Conservation (phyloP, 2,329 filamentous ascomycete genomes). For the Hymenoscyphus scutula region DNA sequence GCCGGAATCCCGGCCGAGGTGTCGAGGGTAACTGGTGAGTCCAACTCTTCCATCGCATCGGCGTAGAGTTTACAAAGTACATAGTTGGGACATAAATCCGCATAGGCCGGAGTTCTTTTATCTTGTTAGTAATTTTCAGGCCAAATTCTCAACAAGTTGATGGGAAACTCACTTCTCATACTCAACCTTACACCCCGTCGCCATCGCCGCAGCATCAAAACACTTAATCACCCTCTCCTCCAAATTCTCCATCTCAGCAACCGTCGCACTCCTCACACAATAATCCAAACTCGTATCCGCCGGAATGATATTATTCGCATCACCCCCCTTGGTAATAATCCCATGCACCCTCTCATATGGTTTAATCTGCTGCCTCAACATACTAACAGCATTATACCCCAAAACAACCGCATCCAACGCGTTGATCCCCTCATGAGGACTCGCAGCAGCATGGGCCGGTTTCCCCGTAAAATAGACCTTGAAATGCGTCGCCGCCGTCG, state of each 20-base stretch:
- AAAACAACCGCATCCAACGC: constrained; percentile 41
- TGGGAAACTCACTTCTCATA: constrained; percentile 35
- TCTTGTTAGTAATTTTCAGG: not conserved
- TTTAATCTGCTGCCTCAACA: constrained; percentile 36
- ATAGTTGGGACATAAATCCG: constrained; percentile 24
- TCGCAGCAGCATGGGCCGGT: constrained; percentile 40
- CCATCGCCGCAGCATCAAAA: constrained; percentile 29
- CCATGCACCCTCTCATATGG: constrained; percentile 38
- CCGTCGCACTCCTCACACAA: constrained; percentile 22
- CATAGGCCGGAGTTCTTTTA: constrained; percentile 24
- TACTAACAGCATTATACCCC: constrained; percentile 37
- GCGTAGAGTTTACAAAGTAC: constrained; percentile 23
- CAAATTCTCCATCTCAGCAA: constrained; percentile 20
- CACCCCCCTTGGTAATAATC: constrained; percentile 40
- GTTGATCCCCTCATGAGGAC: constrained; percentile 41
- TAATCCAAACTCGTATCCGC: constrained; percentile 22
- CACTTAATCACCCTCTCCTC: constrained; percentile 25
- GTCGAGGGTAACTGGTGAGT: constrained; percentile 14
- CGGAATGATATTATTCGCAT: constrained; percentile 41
- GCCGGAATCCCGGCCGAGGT: constrained; percentile 18
- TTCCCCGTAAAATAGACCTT: constrained; percentile 30
- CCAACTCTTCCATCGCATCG: constrained; percentile 21
- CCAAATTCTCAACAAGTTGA: not conserved
- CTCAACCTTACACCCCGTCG: constrained; percentile 28
- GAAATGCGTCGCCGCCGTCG: constrained; percentile 21